phyloP scores from a whole-genome alignment of 2,329 filamentous ascomycete species.

The Calonectria hawksworthii region DNA sequence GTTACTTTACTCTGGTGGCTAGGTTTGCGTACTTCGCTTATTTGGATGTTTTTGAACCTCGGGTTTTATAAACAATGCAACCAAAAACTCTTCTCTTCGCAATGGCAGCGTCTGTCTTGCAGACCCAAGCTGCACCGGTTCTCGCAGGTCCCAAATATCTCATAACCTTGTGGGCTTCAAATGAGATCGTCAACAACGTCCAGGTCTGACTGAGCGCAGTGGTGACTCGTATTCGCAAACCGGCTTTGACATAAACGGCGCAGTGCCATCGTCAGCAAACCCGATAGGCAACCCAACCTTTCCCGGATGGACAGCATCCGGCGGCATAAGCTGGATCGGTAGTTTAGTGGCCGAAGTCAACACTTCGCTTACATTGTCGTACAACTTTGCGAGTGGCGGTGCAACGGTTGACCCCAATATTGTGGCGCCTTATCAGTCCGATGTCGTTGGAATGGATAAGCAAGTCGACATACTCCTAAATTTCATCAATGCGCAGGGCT shows the following conservation, averaged over 20 bases:
- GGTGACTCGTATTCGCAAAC: slow-evolving; percentile 53
- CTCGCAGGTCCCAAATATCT: slow-evolving; percentile 27
- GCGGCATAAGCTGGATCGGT: slow-evolving; percentile 67
- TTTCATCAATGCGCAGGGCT: slow-evolving; percentile 48
- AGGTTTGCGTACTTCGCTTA: too few relatives aligned
- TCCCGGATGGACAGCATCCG: slow-evolving; percentile 63
- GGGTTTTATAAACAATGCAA: not conserved
- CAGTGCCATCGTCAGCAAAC: slow-evolving; percentile 66
- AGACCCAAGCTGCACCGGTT: not conserved
- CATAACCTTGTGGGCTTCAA: slow-evolving; percentile 36
- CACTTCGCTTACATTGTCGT: slow-evolving; percentile 58
- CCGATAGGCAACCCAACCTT: slow-evolving; percentile 74
- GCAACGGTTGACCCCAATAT: slow-evolving; percentile 66
- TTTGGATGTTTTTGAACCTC: too few relatives aligned
- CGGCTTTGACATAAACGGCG: slow-evolving; percentile 66
- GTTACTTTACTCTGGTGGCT: not conserved
- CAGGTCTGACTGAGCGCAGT: slow-evolving; percentile 27
- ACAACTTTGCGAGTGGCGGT: slow-evolving; percentile 68
- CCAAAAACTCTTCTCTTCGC: not conserved
- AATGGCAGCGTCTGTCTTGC: not conserved
- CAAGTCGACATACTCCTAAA: slow-evolving; percentile 47
- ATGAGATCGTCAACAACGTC: fast-evolving
- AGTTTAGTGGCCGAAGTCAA: slow-evolving; percentile 63
- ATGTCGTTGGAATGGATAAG: slow-evolving; percentile 42
- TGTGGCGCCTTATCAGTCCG: slow-evolving; percentile 67